Conservation (phyloP, 495 filamentous ascomycete genomes). For the Delitschia confertaspora region DNA sequence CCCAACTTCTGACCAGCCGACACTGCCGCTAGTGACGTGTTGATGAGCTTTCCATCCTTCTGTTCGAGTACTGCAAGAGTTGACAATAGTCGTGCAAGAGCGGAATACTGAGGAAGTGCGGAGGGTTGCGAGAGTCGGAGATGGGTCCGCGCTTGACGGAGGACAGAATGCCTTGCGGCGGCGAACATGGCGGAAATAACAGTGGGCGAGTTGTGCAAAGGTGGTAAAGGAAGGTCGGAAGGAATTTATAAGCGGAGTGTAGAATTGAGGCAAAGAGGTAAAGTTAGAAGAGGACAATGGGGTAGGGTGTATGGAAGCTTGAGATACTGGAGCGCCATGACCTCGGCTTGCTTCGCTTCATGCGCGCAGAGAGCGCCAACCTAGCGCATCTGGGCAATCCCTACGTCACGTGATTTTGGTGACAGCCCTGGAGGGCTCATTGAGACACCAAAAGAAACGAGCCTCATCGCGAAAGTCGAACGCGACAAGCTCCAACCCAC, state of each 20-base stretch:
- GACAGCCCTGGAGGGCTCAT: no score
- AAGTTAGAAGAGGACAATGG: not conserved
- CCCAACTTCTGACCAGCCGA: conserved; percentile 82
- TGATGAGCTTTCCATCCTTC: conserved; percentile 75
- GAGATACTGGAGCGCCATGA: conserved; percentile 8
- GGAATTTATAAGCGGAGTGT: no score
- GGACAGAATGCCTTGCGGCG: conserved; percentile 26
- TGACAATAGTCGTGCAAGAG: conserved; percentile 65
- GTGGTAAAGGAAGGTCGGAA: not conserved
- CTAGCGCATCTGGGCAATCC: no score
- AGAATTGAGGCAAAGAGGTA: conserved; percentile 1
- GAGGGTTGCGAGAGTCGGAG: conserved; percentile 26
- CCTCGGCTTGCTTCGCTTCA: conserved; percentile 20
- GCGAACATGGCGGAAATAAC: conserved; percentile 26
- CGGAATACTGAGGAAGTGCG: conserved; percentile 26
- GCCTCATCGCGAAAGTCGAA: conserved; percentile 18
- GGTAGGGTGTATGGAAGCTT: not conserved
- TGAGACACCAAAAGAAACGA: no score
- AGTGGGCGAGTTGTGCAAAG: conserved; percentile 1
- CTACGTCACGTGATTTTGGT: no score
- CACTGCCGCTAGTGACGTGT: conserved; percentile 74
- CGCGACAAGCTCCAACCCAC: conserved; percentile 4
- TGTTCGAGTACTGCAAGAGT: conserved; percentile 91
- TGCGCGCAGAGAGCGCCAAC: not conserved
- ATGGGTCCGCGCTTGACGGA: conserved; percentile 32